phyloP scores from a whole-genome alignment of 768 basidiomycete genomes.

The Mycena amicta region DNA sequence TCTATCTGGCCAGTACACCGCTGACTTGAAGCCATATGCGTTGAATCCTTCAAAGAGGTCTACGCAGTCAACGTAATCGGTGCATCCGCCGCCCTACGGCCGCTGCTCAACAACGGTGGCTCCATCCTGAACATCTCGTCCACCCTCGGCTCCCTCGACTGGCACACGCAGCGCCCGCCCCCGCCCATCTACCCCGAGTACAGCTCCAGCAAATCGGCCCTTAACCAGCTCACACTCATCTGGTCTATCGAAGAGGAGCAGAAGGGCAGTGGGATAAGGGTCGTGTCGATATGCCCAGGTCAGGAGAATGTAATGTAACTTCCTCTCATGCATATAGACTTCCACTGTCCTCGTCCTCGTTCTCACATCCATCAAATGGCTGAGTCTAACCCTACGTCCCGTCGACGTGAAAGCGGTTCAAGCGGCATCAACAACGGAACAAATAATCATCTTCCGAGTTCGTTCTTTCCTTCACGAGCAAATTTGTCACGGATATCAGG shows the following conservation, averaged over 20 bases:
- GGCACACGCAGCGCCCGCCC: not conserved
- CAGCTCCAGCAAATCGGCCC: slow-evolving; percentile 12
- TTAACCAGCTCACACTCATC: slow-evolving; percentile 6
- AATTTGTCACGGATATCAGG: no score
- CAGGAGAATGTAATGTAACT: no score
- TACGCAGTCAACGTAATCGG: slow-evolving; percentile 16
- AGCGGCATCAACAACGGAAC: no score
- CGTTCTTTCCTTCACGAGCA: no score
- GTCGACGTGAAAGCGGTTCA: no score
- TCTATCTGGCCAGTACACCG: not conserved
- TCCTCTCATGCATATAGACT: no score
- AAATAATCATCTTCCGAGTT: no score
- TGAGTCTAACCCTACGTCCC: no score
- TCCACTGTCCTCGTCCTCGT: no score
- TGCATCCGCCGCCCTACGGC: slow-evolving; percentile 5
- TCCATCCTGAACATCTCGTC: slow-evolving; percentile 18
- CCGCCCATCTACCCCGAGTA: not conserved
- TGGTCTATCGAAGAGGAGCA: slow-evolving; percentile 10
- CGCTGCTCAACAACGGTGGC: slow-evolving; percentile 9
- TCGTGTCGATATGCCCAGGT: slow-evolving; percentile 16
- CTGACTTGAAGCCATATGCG: not conserved
- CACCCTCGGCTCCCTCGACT: not conserved
- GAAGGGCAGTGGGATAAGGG: slow-evolving; percentile 9
- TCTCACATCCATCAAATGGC: no score
- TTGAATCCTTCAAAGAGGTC: not conserved